Base-by-base conservation (phyloP, 176 grass and related monocot genomes). In the Ananas comosus region DNA sequence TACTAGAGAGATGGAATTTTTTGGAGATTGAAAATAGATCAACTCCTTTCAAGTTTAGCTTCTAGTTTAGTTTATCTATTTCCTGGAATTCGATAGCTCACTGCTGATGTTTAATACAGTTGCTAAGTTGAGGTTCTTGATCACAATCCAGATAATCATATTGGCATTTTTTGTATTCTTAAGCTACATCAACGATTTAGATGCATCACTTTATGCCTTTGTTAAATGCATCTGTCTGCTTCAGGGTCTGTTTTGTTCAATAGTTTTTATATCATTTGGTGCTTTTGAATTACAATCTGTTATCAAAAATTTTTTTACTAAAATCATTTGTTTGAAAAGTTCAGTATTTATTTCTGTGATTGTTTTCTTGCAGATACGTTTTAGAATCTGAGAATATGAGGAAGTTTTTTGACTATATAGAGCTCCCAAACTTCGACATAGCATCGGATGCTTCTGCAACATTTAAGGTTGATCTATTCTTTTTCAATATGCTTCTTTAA, bases 351-450 rank as follows among this genome's bases (percentile, higher is more conserved):
- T 14, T 33, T 14, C 1, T 1, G 27, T 27, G 14, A 47, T 47
- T 66, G 64, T 47, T 42, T 28, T 53, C 49, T 83, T 79, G 12
- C 52, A 91, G 88, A 59, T 79, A 86, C 21, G 17, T 91, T 66
- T 74, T 91, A 54, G 75, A 61, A 3, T 91, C 78, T 73, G 64
- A 64, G 13, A 63, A 81, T 51, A 76, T 87, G 48, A 84, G 53
- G 71, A 91, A 76, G 24, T 91, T 91, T 53, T 91, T 91, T 74
- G 47, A 81, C 54, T 83, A 76, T 58, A 73, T 91, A 33, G 78
- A 84, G 1, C 80, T 79, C 63, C 88, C 84, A 47, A 79, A 87
- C 66, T 91, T 91, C 22, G 86, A 83, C 29, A n/a, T 81, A 28
- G 64, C 84, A 64, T 76, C 88, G 12, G 83, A 91, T 73, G 58